These are phyloP conservation scores for Phaeosphaeriaceae sp. DNA, from an alignment of 2,329 filamentous ascomycete genomes.

Conservation along the genomic window DNA sequence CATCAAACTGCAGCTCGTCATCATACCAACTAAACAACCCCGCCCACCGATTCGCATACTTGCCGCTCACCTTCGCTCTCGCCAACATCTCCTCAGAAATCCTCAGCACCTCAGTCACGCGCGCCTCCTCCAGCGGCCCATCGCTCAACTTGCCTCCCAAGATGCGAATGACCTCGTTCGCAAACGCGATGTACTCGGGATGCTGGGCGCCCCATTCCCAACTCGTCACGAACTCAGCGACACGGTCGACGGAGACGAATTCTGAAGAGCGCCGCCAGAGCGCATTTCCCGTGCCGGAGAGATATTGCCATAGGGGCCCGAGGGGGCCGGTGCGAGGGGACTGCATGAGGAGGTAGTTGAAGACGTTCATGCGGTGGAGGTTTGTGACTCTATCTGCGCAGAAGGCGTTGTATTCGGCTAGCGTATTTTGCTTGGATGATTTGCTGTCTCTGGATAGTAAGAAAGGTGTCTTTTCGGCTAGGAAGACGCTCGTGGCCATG, in stretches of 20 bases:
- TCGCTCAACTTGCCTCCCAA: background rate
- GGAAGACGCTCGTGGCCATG: background rate
- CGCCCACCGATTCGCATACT: background rate
- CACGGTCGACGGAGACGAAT: background rate
- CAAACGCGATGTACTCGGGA: background rate
- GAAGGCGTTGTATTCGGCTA: background rate
- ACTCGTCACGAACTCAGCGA: background rate
- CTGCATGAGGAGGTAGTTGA: background rate
- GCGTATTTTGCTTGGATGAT: background rate
- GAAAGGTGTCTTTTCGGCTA: background rate
- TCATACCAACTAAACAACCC: background rate
- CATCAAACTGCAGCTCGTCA: background rate
- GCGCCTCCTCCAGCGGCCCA: background rate
- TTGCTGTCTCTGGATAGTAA: background rate
- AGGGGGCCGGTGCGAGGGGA: background rate
- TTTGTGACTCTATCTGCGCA: background rate
- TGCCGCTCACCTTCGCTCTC: background rate
- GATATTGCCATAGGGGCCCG: background rate
- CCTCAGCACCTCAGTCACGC: background rate
- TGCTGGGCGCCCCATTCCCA: background rate
- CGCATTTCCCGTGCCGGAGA: background rate
- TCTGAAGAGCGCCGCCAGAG: background rate
- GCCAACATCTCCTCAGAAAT: background rate
- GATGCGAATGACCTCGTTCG: background rate
- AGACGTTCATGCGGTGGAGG: background rate